phyloP scores from a whole-genome alignment of 345 rosid genomes.

The Carallia brachiata region DNA sequence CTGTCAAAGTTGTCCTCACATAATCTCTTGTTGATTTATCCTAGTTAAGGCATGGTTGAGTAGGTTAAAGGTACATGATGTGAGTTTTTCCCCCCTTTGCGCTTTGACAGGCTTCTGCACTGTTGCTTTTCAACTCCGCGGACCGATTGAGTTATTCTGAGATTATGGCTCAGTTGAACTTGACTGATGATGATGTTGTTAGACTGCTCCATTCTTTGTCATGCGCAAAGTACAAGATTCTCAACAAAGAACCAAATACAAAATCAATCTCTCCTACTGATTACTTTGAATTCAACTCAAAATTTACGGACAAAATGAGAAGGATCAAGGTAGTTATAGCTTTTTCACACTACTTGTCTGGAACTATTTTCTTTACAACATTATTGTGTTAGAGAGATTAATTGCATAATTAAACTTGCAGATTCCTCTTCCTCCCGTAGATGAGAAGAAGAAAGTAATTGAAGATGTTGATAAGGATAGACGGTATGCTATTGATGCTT shows the following conservation, averaged over 20 bases:
- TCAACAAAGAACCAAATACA: slow-evolving; percentile 39
- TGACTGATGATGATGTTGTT: slow-evolving; percentile 34
- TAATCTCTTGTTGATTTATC: neutral
- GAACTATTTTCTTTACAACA: too few species aligned
- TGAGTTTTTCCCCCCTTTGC: neutral
- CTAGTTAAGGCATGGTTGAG: neutral
- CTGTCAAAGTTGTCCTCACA: too few species aligned
- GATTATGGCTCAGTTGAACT: slow-evolving; percentile 34
- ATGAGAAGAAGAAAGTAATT: slow-evolving; percentile 35
- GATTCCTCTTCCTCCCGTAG: slow-evolving; percentile 42
- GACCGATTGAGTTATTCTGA: slow-evolving; percentile 42
- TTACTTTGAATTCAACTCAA: slow-evolving; percentile 36
- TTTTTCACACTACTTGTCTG: neutral
- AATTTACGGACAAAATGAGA: slow-evolving; percentile 41
- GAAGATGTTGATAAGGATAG: slow-evolving; percentile 45
- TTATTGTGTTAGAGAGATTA: neutral
- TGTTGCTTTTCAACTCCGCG: slow-evolving; percentile 39
- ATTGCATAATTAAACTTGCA: slow-evolving; percentile 11
- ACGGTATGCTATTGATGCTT: slow-evolving; percentile 40
- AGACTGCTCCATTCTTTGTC: slow-evolving; percentile 47
- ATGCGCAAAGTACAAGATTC: slow-evolving; percentile 42
- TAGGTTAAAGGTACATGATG: neutral
- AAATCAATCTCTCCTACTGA: slow-evolving; percentile 35
- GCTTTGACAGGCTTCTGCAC: slow-evolving; percentile 33
- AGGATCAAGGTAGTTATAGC: slow-evolving; percentile 37